phyloP scores from a whole-genome alignment of 805 yeast genomes.

The Barnettozyma botsteinii region DNA sequence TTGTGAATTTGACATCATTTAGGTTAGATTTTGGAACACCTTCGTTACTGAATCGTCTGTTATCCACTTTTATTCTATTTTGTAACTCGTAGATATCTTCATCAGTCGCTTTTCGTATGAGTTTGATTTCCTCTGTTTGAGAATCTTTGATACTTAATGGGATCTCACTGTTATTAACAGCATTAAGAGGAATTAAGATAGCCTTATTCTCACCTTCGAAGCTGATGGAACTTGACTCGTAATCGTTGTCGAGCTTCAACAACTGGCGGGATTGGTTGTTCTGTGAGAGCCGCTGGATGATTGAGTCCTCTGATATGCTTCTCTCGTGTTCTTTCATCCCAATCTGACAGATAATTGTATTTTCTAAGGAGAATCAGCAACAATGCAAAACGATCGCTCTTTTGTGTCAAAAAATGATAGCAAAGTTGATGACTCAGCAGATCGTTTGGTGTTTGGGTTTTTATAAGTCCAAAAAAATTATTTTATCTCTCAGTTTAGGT shows the following conservation, averaged over 20 bases:
- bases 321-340: not conserved
- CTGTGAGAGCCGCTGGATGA: not conserved
- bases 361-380: not conserved
- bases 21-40: slow-evolving; percentile 24
- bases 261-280: slow-evolving; percentile 1
- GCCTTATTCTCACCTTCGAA: not conserved
- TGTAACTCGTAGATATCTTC: slow-evolving; percentile 19
- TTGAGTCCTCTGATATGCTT: not conserved
- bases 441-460: not conserved
- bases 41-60: slow-evolving; percentile 18
- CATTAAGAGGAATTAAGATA: too few relatives aligned
- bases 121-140: not conserved
- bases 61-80: slow-evolving; percentile 14
- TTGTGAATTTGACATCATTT: slow-evolving; percentile 22
- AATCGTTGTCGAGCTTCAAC: slow-evolving; percentile 4
- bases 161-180: too few relatives aligned
- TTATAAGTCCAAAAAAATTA: not conserved
- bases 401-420: not conserved
- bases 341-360: too few relatives aligned
- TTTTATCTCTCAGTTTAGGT: not conserved
- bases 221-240: slow-evolving; percentile 2
- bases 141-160: not conserved
- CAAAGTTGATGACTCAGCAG: not conserved
- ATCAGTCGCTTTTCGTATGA: slow-evolving; percentile 11
- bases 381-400: not conserved